A percentile compares a stretch with the other conserved stretches of the same genome.
phyloP scores from a whole-genome alignment of 768 basidiomycete species.

The Tephrocybe sp. region DNA sequence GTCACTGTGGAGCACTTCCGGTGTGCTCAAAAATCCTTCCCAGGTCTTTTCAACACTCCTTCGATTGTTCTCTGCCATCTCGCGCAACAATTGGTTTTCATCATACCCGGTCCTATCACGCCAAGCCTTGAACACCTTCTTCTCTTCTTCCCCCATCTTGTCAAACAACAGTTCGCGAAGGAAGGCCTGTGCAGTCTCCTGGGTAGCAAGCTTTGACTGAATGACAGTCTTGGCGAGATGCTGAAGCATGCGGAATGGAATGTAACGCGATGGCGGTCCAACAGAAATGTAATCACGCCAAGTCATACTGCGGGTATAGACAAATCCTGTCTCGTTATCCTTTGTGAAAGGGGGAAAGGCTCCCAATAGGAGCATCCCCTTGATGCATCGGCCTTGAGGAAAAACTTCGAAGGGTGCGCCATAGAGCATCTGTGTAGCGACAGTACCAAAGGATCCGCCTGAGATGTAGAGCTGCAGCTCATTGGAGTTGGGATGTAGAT shows the following conservation, averaged over 20 bases:
- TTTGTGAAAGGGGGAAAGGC: constrained; percentile 37
- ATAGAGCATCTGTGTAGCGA: constrained; percentile 48
- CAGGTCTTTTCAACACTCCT: constrained; percentile 41
- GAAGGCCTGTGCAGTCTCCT: constrained; percentile 35
- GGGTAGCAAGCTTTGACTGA: constrained; percentile 29
- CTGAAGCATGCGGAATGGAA: constrained; percentile 32
- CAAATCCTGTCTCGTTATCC: constrained; percentile 27
- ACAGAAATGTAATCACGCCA: constrained; percentile 38
- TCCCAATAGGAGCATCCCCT: constrained; percentile 37
- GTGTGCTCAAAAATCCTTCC: constrained; percentile 40
- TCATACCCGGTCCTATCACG: constrained; percentile 30
- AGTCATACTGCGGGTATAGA: constrained; percentile 35
- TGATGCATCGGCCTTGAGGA: constrained; percentile 40
- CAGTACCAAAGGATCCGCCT: constrained; percentile 48
- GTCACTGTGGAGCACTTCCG: constrained; percentile 35
- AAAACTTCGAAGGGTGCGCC: constrained; percentile 45
- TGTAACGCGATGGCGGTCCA: constrained; percentile 33
- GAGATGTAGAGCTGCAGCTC: constrained; percentile 40
- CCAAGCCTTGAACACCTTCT: constrained; percentile 36
- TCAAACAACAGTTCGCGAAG: constrained; percentile 32
- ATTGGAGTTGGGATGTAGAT: constrained; percentile 36
- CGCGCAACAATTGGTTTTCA: constrained; percentile 36
- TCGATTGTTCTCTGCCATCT: constrained; percentile 33
- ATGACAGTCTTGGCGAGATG: constrained; percentile 26
- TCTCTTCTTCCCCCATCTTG: constrained; percentile 31